Conservation (phyloP, 202 grass and related monocot genomes). For the Cymbopogon flexuosus region DNA sequence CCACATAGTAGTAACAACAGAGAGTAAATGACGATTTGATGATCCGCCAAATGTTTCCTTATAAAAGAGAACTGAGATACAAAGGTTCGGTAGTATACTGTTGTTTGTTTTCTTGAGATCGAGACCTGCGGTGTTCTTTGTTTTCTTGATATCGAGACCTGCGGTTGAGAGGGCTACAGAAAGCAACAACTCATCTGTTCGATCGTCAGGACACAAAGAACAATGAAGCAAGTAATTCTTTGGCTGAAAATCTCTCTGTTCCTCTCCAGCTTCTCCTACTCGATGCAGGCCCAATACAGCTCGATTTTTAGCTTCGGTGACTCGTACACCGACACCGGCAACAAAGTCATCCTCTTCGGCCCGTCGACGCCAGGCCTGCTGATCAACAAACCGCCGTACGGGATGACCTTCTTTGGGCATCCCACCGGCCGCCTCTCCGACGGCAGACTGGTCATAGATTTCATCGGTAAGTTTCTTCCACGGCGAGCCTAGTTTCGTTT, state of each 20-base stretch:
- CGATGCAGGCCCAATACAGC: background rate
- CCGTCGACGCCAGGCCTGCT: background rate
- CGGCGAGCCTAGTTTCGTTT: background rate
- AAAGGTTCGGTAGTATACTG: background rate
- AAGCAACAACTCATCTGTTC: background rate
- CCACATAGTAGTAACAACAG: background rate
- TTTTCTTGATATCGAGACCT: background rate
- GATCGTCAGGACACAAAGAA: background rate
- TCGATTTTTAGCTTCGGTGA: constrained; percentile 43
- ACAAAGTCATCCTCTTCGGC: background rate
- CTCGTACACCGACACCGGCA: constrained; percentile 45
- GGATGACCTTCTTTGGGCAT: constrained; percentile 39
- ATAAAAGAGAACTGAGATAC: background rate
- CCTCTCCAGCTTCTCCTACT: background rate
- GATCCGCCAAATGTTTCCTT: background rate
- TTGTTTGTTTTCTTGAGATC: background rate
- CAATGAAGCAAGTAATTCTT: background rate
- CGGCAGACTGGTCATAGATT: constrained; percentile 45
- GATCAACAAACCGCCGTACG: constrained; percentile 22
- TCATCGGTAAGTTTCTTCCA: constrained; percentile 15
- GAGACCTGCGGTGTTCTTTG: background rate
- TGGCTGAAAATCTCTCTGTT: background rate
- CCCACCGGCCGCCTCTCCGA: constrained; percentile 37
- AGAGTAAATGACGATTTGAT: background rate
- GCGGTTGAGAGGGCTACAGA: background rate